Base-by-base conservation (phyloP, 2,329 filamentous ascomycete genomes). In the Zymoseptoria passerinii region DNA sequence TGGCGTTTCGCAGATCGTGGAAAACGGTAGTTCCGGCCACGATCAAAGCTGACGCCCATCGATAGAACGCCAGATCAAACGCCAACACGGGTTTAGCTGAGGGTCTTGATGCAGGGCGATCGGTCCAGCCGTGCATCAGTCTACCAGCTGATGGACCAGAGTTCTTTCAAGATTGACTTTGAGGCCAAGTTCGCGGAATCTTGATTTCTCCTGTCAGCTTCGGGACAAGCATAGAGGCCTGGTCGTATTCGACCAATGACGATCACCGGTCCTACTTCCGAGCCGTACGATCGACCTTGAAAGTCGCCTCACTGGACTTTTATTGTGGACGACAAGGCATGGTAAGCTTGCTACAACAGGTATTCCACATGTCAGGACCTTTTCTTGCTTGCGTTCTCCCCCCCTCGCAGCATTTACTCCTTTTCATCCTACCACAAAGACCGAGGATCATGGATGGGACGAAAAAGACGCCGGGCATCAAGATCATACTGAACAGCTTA, bases 401-500 rank as follows among this genome's bases (percentile, higher is more conserved):
- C 35, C 13, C 35, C 35, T 40, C 35, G 13, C 35, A 16, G 35
- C 35, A 40, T 40, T 40, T 16, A 10, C 16, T 40, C 35, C 16
- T 16, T 40, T 13, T 40, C 16, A 5, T 16, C 35, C 10, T 40
- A 40, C 35, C 2, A 40, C 10, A 40, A n/a, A 2, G 23, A 23
- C 23, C 23, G 35, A 40, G 35, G 35, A 40, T 16, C 16, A 40
- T 40, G 35, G 35, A 40, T 10, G 35, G 16, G 16, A 40, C 13
- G 13, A 16, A 40, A 40, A n/a, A 5, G 35, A n/a, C 35, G 35
- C 35, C 35, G 13, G 35, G 10, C 13, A 10, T 40, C 3, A 40
- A 40, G 35, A 40, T 10, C 35, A 40, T 54, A 10, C 57, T 61
- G 20, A 52, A 29, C 19, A 20, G 28, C 52, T 53, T 61, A 48